Percentiles rank a stretch among this genome's conserved stretches.
These are phyloP conservation scores for Agrocybe praecox DNA, from an alignment of 768 basidiomycete species.

Conservation along the genomic window DNA sequence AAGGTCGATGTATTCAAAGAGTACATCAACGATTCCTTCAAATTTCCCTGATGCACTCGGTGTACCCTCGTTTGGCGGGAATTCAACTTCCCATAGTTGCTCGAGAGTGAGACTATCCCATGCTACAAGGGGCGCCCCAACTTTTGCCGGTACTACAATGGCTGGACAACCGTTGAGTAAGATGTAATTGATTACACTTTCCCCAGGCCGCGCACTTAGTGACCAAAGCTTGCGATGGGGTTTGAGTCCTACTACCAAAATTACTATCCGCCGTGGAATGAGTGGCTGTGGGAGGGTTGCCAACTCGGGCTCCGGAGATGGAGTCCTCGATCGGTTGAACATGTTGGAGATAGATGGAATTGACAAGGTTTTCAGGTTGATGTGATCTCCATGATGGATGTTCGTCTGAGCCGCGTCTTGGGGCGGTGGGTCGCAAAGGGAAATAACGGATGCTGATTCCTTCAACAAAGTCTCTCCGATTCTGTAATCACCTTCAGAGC, in stretches of 20 bases:
- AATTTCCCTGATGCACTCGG: constrained; percentile 39
- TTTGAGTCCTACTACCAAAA: constrained; percentile 58
- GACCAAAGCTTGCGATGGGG: constrained; percentile 65
- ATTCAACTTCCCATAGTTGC: constrained; percentile 52
- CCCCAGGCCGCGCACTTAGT: constrained; percentile 56
- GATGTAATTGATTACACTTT: constrained; percentile 65
- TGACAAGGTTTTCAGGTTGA: constrained; percentile 25
- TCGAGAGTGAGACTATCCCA: constrained; percentile 66
- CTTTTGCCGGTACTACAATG: constrained; percentile 58
- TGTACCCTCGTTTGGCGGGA: constrained; percentile 38
- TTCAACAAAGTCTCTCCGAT: constrained; percentile 59
- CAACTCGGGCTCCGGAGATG: constrained; percentile 50
- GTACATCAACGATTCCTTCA: constrained; percentile 53
- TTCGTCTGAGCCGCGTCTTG: constrained; percentile 19
- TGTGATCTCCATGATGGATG: constrained; percentile 11
- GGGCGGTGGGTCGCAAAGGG: constrained; percentile 37
- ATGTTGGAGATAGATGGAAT: constrained; percentile 43
- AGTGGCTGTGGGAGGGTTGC: constrained; percentile 43
- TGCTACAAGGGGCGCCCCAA: constrained; percentile 62
- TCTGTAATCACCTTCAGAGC: constrained; percentile 56
- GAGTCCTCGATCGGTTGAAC: constrained; percentile 50
- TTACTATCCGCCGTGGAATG: constrained; percentile 55
- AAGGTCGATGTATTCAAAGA: constrained; percentile 62
- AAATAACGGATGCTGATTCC: constrained; percentile 57
- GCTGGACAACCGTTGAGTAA: constrained; percentile 64